These are phyloP conservation scores for Hygrocybe coccinea DNA, from an alignment of 768 basidiomycete genomes.

Conservation along the genomic window DNA sequence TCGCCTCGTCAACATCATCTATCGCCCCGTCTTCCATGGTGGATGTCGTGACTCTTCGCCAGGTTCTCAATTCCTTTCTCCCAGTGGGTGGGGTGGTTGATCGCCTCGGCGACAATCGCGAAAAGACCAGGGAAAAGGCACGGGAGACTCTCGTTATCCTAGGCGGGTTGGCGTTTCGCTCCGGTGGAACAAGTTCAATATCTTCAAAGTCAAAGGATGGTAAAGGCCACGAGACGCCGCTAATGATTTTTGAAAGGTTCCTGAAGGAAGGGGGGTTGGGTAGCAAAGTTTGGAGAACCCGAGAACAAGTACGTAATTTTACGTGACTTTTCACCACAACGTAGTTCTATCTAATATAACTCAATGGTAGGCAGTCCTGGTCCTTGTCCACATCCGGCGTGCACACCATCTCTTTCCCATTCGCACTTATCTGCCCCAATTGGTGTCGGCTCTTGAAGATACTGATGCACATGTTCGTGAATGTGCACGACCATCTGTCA, in stretches of 20 bases:
- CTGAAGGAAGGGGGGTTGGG: conserved; percentile 66
- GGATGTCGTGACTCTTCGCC: conserved; percentile 59
- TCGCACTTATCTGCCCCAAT: conserved; percentile 67
- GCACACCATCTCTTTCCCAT: conserved; percentile 71
- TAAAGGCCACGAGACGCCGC: conserved; percentile 66
- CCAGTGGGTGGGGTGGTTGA: conserved; percentile 76
- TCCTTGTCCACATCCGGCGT: conserved; percentile 70
- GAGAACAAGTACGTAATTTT: conserved; percentile 68
- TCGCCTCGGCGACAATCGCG: conserved; percentile 72
- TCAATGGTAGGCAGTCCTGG: conserved; percentile 49
- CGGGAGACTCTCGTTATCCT: conserved; percentile 71
- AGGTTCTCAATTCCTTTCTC: conserved; percentile 62
- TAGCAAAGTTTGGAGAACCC: conserved; percentile 82
- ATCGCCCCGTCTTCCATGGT: conserved; percentile 45
- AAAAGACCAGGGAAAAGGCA: conserved; percentile 66
- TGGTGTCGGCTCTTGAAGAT: conserved; percentile 88
- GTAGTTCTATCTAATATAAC: conserved; percentile 1
- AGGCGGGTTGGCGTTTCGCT: conserved; percentile 65
- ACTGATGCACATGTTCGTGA: conserved; percentile 87
- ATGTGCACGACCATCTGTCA: conserved; percentile 71
- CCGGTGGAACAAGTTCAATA: conserved; percentile 41
- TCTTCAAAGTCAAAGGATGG: conserved; percentile 45
- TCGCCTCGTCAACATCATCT: conserved; percentile 55
- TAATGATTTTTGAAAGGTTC: conserved; percentile 64
- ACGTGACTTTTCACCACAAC: background rate